Percentiles rank a stretch among this genome's conserved stretches.
Evolutionary conservation across 495 filamentous ascomycete species (phyloP).

Genomic region (Hyaloscypha hepaticicola): DNA sequence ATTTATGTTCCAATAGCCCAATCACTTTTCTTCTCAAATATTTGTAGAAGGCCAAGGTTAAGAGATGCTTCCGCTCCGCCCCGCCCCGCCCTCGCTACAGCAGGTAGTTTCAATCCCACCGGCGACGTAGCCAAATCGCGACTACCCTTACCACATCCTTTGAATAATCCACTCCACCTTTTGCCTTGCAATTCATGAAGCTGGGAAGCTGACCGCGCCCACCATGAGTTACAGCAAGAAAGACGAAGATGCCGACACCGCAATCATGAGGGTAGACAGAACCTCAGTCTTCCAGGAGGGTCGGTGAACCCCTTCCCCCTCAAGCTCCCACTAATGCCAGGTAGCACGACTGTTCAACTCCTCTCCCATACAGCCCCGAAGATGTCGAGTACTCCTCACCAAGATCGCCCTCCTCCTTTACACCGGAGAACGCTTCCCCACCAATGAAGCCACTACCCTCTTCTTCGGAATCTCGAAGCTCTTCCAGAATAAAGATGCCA

Average conservation of each 20-base stretch:
- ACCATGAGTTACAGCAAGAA: slow-evolving; percentile 97
- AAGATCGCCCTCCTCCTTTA: slow-evolving; percentile 97
- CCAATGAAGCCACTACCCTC: slow-evolving; percentile 94
- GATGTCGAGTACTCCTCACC: slow-evolving; percentile 92
- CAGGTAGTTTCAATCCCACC: slow-evolving; percentile 15
- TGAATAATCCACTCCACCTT: slow-evolving; percentile 15
- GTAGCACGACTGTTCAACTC: slow-evolving; percentile 95
- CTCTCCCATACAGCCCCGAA: slow-evolving; percentile 90
- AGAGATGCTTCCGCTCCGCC: neutral
- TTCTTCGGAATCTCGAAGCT: slow-evolving; percentile 99
- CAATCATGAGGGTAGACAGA: slow-evolving; percentile 93
- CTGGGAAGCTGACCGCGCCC: slow-evolving; percentile 31
- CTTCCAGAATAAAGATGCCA: slow-evolving; percentile 99
- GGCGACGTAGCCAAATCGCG: slow-evolving; percentile 23
- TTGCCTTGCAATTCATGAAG: slow-evolving; percentile 33
- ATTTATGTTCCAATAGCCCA: no score
- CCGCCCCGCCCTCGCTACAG: slow-evolving; percentile 26
- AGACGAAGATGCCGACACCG: slow-evolving; percentile 93
- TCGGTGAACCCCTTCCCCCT: slow-evolving; percentile 45
- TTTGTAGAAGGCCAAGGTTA: no score
- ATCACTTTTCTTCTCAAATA: no score
- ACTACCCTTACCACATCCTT: slow-evolving; percentile 26
- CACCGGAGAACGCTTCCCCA: slow-evolving; percentile 94
- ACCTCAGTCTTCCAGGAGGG: slow-evolving; percentile 99
- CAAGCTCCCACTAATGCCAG: slow-evolving; percentile 21